phyloP scores from a whole-genome alignment of 2,329 filamentous ascomycete genomes.

The Alternaria sp. region DNA sequence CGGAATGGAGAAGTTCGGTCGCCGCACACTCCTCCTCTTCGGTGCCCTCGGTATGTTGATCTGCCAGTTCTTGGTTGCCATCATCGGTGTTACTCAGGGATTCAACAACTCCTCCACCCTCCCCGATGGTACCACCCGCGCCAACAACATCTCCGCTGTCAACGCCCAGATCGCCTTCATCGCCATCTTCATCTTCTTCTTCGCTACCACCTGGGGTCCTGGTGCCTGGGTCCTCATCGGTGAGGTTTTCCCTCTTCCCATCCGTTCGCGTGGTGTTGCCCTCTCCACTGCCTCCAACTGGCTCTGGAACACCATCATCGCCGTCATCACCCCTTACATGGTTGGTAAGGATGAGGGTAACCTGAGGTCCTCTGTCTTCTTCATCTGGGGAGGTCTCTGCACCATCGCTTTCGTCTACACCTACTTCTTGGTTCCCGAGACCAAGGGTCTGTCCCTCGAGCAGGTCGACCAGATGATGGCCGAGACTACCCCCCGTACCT shows the following conservation, averaged over 20 bases:
- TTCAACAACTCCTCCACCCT: slow-evolving; percentile 24
- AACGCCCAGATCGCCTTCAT: slow-evolving; percentile 79
- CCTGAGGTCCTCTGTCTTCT: slow-evolving; percentile 63
- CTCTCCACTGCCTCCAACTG: slow-evolving; percentile 90
- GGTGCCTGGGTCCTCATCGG: slow-evolving; percentile 69
- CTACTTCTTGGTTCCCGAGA: slow-evolving; percentile 78
- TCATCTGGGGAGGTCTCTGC: slow-evolving; percentile 53
- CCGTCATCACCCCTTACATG: slow-evolving; percentile 73
- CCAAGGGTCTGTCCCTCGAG: slow-evolving; percentile 78
- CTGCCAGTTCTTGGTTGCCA: slow-evolving; percentile 87
- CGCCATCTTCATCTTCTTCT: slow-evolving; percentile 85
- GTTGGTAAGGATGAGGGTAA: slow-evolving; percentile 71
- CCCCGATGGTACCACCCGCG: background rate
- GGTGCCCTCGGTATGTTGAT: slow-evolving; percentile 84
- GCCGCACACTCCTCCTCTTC: slow-evolving; percentile 79
- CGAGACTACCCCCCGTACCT: slow-evolving; percentile 78
- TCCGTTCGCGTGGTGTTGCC: slow-evolving; percentile 70
- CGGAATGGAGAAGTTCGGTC: slow-evolving; percentile 82
- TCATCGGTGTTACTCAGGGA: slow-evolving; percentile 58
- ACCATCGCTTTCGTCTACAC: slow-evolving; percentile 69
- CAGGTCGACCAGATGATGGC: slow-evolving; percentile 88
- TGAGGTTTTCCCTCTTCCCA: slow-evolving; percentile 74
- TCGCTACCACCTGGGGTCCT: slow-evolving; percentile 69
- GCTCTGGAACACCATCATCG: slow-evolving; percentile 59
- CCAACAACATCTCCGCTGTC: slow-evolving; percentile 51